Base-by-base conservation (phyloP, 768 basidiomycete species). In the Coprinopsis marcescibilis region DNA sequence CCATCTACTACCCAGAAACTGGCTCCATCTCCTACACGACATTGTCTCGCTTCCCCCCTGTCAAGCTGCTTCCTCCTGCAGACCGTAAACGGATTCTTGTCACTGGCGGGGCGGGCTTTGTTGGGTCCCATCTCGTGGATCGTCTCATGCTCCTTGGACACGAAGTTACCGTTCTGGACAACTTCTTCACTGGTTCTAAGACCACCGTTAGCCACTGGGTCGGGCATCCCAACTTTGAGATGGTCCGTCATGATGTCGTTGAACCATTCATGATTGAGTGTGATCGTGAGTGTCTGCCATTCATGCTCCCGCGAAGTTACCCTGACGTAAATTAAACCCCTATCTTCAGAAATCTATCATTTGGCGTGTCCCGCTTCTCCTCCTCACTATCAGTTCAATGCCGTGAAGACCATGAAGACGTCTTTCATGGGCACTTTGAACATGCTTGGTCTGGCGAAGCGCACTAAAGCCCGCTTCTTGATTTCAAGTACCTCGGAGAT, bases 251-350 rank as follows among this genome's bases (percentile, higher is more conserved):
- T 64, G 96, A 99, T 61, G 88, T 99, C 19, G 85, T 97, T 34
- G 88, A 98, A 59, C 92, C 94, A 1, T 94, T 96, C 71, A 88
- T 95, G 84, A 95, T 96, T 64, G 96, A 99, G 65, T 95, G 93
- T 53, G 96, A 99, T 67, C 93, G 90, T 93, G 60, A 60, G 89
- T 74, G n/a, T n/a, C n/a, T n/a, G 11, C 36, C 41, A 32, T 36
- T 30, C 27, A 41, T 43, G 42, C 29, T 30, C 21, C 36, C 29
- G 21, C 51, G 50, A 30, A 17, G 29, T 36, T 43, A 46, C 25
- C n/a, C 41, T 13, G 25, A 45, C 39, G 48, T 34, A 50, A 32
- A 54, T 54, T 44, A 23, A 54, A 34, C 17, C 53, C 35, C 43
- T 51, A 44, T 52, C 41, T 23, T 43, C 55, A 91, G 90, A 98